These are phyloP conservation scores for Rauvolfia tetraphylla DNA, from an alignment of 257 asterid genomes.

Conservation along the genomic window DNA sequence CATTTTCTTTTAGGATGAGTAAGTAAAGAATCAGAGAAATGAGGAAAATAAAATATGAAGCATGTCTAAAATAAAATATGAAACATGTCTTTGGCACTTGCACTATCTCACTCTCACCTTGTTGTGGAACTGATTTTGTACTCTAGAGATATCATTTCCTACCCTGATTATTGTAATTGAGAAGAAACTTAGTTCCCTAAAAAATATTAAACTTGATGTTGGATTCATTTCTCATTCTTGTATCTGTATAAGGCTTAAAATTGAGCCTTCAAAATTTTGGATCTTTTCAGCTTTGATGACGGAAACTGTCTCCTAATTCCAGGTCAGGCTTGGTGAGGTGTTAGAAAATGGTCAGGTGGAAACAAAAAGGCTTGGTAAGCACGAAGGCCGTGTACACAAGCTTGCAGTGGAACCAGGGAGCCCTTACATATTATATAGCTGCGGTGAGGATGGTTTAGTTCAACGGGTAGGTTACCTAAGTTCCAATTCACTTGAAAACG, in stretches of 20 bases:
- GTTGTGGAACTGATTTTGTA: neutral
- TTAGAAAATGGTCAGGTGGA: slow-evolving; percentile 60
- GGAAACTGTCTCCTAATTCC: slow-evolving; percentile 11
- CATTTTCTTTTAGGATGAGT: neutral
- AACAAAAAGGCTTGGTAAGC: slow-evolving; percentile 59
- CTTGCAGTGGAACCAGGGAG: slow-evolving; percentile 78
- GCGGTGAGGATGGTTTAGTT: slow-evolving; percentile 81
- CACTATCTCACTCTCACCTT: neutral
- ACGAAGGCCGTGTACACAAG: slow-evolving; percentile 72
- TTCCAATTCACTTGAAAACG: neutral
- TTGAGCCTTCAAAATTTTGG: neutral
- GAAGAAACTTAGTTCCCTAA: neutral
- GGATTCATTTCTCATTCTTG: neutral
- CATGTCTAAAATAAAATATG: neutral
- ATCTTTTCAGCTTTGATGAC: neutral
- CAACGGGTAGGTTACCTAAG: slow-evolving; percentile 52
- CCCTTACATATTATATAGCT: slow-evolving; percentile 55
- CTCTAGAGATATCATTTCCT: neutral
- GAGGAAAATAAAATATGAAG: neutral
- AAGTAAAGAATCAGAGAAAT: neutral
- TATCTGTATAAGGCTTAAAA: neutral
- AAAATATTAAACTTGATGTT: neutral
- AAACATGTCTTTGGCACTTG: neutral
- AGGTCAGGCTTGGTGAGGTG: slow-evolving; percentile 72
- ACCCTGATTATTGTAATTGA: neutral